phyloP scores from a whole-genome alignment of 495 filamentous ascomycete genomes.

The Aspergillus nidulans region DNA sequence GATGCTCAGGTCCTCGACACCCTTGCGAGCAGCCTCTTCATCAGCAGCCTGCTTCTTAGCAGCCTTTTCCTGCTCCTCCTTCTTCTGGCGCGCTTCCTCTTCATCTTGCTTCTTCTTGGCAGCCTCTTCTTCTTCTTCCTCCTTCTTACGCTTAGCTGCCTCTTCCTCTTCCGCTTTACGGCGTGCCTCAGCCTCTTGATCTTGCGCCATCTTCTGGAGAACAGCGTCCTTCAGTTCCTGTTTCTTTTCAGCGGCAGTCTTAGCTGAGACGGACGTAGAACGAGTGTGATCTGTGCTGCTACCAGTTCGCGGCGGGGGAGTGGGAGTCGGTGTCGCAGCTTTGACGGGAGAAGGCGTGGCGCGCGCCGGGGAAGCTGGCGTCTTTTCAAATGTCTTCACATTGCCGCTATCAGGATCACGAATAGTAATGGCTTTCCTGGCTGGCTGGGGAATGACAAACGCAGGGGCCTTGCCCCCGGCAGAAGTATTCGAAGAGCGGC shows the following conservation, averaged over 20 bases:
- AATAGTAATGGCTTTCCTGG: conserved; percentile 71
- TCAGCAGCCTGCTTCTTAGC: conserved; percentile 18
- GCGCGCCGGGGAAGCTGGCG: conserved; percentile 50
- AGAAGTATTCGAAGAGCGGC: conserved; percentile 52
- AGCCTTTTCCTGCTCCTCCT: conserved; percentile 25
- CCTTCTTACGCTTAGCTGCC: conserved; percentile 41
- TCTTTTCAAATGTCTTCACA: conserved; percentile 56
- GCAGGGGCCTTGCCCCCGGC: conserved; percentile 36
- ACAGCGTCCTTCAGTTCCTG: conserved; percentile 65
- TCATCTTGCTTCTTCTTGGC: conserved; percentile 28
- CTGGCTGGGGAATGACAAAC: conserved; percentile 53
- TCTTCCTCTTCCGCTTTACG: conserved; percentile 49
- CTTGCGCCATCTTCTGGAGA: conserved; percentile 55
- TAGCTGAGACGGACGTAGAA: conserved; percentile 54
- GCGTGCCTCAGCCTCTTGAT: conserved; percentile 49
- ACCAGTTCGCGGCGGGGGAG: conserved; percentile 53
- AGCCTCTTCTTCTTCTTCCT: conserved; percentile 33
- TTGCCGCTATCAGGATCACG: conserved; percentile 70
- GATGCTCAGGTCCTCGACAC: conserved; percentile 30
- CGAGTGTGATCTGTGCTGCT: conserved; percentile 55
- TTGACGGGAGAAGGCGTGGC: conserved; percentile 56
- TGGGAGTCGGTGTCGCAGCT: conserved; percentile 58
- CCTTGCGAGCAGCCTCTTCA: conserved; percentile 31
- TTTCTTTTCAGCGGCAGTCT: conserved; percentile 68
- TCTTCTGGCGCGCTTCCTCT: conserved; percentile 20